Evolutionary conservation across 164 flowering plant species (phyloP).

Genomic region (Warburgia ugandensis): DNA sequence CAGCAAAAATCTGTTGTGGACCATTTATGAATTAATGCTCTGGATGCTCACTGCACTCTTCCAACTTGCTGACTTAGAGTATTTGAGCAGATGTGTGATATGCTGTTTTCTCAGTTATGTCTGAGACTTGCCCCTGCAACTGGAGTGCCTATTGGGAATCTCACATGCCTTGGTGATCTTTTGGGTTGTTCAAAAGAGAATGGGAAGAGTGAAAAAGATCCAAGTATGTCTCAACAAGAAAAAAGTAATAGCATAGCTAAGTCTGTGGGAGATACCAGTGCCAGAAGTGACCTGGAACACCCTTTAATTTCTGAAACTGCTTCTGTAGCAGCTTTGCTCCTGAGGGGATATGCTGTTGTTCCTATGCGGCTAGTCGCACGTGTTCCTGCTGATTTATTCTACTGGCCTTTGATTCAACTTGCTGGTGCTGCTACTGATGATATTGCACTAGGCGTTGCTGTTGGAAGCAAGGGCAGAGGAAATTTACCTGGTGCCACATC

Average conservation of each 20-base stretch:
- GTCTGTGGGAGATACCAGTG: slow-evolving; percentile 25
- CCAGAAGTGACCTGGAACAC: slow-evolving; percentile 16
- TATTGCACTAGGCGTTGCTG: slow-evolving; percentile 91
- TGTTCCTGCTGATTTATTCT: slow-evolving; percentile 77
- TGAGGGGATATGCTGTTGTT: slow-evolving; percentile 77
- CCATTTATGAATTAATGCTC: too few relatives aligned
- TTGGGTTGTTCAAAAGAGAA: slow-evolving; percentile 19
- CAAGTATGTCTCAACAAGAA: slow-evolving; percentile 21
- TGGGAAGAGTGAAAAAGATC: slow-evolving; percentile 25
- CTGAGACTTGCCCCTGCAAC: slow-evolving; percentile 53
- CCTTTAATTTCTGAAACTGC: slow-evolving; percentile 43
- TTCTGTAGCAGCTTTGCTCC: slow-evolving; percentile 88
- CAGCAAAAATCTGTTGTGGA: too few relatives aligned
- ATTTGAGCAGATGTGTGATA: slow-evolving; percentile 83
- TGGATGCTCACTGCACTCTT: too few relatives aligned
- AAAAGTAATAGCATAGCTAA: slow-evolving; percentile 23
- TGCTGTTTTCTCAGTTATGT: slow-evolving; percentile 89
- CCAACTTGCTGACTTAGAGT: background rate
- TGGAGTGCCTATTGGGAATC: slow-evolving; percentile 31
- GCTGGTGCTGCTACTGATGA: slow-evolving; percentile 97
- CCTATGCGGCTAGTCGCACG: slow-evolving; percentile 91
- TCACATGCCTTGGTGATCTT: slow-evolving; percentile 21
- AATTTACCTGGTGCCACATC: slow-evolving; percentile 93
- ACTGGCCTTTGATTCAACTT: slow-evolving; percentile 99
- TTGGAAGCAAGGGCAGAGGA: slow-evolving; percentile 98